Evolutionary conservation across 1,139 yeast species (phyloP).

Genomic region (Starmera stellimalicola): DNA sequence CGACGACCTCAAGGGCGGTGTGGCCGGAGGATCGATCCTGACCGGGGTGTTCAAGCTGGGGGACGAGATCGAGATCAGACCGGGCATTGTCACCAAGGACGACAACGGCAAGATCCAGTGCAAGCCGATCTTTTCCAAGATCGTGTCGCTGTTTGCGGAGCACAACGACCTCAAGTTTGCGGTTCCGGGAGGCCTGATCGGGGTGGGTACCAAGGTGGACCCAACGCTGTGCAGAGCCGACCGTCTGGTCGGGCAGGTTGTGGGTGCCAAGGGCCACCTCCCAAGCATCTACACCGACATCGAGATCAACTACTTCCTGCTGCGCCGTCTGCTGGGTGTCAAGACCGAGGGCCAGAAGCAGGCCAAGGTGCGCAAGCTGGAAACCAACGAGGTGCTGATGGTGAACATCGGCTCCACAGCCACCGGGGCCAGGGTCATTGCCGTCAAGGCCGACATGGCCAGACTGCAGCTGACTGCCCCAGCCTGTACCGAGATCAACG

Average conservation of each 20-base stretch:
- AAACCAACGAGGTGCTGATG: slow-evolving; percentile 94
- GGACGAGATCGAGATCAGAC: slow-evolving; percentile 97
- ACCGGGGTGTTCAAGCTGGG: slow-evolving; percentile 96
- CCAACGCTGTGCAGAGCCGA: slow-evolving; percentile 99
- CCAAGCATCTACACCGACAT: slow-evolving; percentile 96
- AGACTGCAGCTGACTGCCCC: slow-evolving; percentile 94
- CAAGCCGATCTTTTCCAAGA: slow-evolving; percentile 90
- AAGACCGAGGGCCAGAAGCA: slow-evolving; percentile 97
- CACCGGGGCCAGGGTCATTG: slow-evolving; percentile 97
- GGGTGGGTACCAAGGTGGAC: slow-evolving; percentile 98
- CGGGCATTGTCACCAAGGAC: slow-evolving; percentile 96
- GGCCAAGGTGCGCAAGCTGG: slow-evolving; percentile 92
- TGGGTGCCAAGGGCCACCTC: slow-evolving; percentile 92
- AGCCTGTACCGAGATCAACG: slow-evolving; percentile 97
- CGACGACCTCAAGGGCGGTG: slow-evolving; percentile 98
- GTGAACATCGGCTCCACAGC: slow-evolving; percentile 99
- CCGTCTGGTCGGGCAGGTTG: slow-evolving; percentile 97
- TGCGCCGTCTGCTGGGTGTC: slow-evolving; percentile 96
- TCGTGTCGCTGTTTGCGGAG: slow-evolving; percentile 93
- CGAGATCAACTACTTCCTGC: slow-evolving; percentile 92
- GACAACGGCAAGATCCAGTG: slow-evolving; percentile 90
- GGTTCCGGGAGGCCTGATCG: slow-evolving; percentile 99
- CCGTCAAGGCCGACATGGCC: slow-evolving; percentile 99
- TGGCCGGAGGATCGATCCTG: slow-evolving; percentile 97
- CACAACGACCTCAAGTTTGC: slow-evolving; percentile 97